Conservation (phyloP, 192 early-diverging fungal species). For the Geranomyces variabilis region DNA sequence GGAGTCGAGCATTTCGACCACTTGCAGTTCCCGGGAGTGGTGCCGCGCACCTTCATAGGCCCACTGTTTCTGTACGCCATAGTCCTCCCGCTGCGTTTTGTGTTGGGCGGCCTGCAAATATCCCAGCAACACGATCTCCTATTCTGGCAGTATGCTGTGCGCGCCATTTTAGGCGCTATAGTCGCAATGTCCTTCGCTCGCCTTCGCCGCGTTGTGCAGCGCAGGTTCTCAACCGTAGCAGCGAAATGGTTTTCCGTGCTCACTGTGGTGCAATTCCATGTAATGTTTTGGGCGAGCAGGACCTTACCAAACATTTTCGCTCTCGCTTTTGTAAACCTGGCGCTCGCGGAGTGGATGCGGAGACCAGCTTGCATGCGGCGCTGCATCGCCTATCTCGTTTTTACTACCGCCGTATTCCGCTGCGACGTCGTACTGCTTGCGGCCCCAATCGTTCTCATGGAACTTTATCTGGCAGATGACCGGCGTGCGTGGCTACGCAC, state of each 20-base stretch:
- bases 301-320: conserved; percentile 89
- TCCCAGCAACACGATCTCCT: conserved; percentile 30
- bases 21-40: conserved; percentile 90
- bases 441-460: conserved; percentile 44
- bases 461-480: conserved; percentile 25
- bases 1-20: conserved; percentile 71
- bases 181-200: conserved; percentile 36
- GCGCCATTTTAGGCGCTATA: neutral
- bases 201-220: conserved; percentile 49
- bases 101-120: neutral
- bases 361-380: neutral
- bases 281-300: conserved; percentile 85
- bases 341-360: conserved; percentile 50
- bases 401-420: conserved; percentile 59
- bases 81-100: neutral
- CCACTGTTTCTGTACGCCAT: conserved; percentile 53
- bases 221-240: conserved; percentile 61
- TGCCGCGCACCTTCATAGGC: conserved; percentile 91
- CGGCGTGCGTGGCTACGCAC: conserved; percentile 2
- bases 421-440: conserved; percentile 62
- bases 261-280: conserved; percentile 79
- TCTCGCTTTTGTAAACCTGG: conserved; percentile 63
- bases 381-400: conserved; percentile 25
- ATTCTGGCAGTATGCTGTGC: conserved; percentile 8
- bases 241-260: conserved; percentile 58